Evolutionary conservation across 2,329 filamentous ascomycete species (phyloP).

Genomic region (Coniosporium uncinatum): DNA sequence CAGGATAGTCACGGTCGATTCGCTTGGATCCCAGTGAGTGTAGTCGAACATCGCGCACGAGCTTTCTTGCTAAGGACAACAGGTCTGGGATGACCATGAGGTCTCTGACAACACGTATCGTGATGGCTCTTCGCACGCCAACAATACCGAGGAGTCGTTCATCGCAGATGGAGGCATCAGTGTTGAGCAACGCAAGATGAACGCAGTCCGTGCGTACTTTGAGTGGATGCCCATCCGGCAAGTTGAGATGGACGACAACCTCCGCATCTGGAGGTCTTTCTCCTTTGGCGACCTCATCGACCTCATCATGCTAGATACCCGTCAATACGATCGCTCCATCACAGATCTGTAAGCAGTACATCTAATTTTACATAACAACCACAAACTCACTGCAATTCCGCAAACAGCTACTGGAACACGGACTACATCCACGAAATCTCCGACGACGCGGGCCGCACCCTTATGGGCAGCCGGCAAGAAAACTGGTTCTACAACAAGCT

Average conservation of each 20-base stretch:
- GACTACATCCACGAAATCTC: constrained; percentile 6
- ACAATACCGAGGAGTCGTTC: constrained; percentile 65
- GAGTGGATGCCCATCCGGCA: constrained; percentile 61
- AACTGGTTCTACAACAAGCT: constrained; percentile 50
- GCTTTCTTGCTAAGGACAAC: too few species aligned
- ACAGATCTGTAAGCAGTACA: constrained; percentile 37
- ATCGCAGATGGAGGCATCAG: constrained; percentile 49
- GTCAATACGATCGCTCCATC: constrained; percentile 63
- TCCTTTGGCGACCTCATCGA: constrained; percentile 61
- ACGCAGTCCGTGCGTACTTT: constrained; percentile 65
- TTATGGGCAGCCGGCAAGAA: constrained; percentile 6
- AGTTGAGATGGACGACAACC: constrained; percentile 60
- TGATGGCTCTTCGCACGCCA: constrained; percentile 53
- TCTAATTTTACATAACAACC: neutral
- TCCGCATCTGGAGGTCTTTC: constrained; percentile 64
- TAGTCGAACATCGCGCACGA: too few species aligned
- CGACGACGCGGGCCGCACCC: constrained; percentile 5
- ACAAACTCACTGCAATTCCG: neutral
- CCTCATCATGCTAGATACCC: constrained; percentile 63
- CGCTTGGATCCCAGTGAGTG: constrained; percentile 58
- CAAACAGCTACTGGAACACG: constrained; percentile 5
- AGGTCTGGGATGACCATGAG: constrained; percentile 61
- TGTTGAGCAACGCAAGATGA: constrained; percentile 69
- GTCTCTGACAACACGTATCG: constrained; percentile 61
- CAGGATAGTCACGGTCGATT: constrained; percentile 48